Percentiles rank a stretch among this genome's conserved stretches.
These are phyloP conservation scores for Plasmodium cynomolgi DNA, from an alignment of 169 alveolate genomes.

Conservation along the genomic window DNA sequence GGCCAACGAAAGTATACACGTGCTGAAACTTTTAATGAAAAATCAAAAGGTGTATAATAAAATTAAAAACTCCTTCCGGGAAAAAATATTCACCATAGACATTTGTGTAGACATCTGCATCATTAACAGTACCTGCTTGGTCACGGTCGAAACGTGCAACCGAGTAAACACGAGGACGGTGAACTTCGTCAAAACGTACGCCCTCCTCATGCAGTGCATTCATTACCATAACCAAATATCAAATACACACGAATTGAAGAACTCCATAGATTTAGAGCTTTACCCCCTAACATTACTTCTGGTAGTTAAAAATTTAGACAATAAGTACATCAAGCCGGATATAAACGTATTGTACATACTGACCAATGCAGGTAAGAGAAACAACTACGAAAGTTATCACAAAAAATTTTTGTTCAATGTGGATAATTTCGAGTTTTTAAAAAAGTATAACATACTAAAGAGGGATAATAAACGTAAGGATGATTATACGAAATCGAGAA, in stretches of 20 bases:
- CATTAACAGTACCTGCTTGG: constrained; percentile 49
- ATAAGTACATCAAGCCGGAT: constrained; percentile 64
- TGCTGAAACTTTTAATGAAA: constrained; percentile 67
- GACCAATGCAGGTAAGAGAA: constrained; percentile 22
- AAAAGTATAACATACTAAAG: constrained; percentile 43
- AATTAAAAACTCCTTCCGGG: constrained; percentile 70
- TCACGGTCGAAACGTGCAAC: constrained; percentile 48
- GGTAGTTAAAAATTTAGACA: constrained; percentile 49
- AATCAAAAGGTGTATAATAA: constrained; percentile 69
- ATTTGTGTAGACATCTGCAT: constrained; percentile 66
- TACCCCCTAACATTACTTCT: constrained; percentile 67
- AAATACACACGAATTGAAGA: constrained; percentile 60
- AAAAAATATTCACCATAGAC: constrained; percentile 71
- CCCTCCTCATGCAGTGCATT: constrained; percentile 67
- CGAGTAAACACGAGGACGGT: constrained; percentile 24
- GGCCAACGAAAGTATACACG: constrained; percentile 72
- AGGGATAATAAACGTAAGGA: background rate
- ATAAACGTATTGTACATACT: constrained; percentile 53
- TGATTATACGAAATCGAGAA: background rate
- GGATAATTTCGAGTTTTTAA: constrained; percentile 54
- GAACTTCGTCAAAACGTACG: constrained; percentile 69
- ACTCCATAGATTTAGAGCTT: constrained; percentile 62
- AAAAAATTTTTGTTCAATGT: constrained; percentile 38
- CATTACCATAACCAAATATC: constrained; percentile 76
- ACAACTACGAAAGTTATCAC: constrained; percentile 12